These are phyloP conservation scores for Alternaria conjuncta DNA, from an alignment of 2,329 filamentous ascomycete genomes.

Conservation along the genomic window DNA sequence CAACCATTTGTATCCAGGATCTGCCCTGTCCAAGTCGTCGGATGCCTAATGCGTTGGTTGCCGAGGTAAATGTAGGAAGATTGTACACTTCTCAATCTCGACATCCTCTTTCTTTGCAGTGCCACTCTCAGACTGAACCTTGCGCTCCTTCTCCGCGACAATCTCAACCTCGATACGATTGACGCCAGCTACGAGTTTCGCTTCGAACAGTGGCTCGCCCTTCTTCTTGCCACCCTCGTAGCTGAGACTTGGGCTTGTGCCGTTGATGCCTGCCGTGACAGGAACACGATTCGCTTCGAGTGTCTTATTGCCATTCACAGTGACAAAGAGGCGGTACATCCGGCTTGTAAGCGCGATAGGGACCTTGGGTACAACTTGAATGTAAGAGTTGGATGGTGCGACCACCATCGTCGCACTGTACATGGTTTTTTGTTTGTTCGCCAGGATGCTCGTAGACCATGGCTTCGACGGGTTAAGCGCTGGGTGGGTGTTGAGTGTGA, in stretches of 20 bases:
- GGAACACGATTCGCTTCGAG: conserved; percentile 65
- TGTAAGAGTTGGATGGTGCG: conserved; percentile 69
- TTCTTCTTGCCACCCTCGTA: conserved; percentile 50
- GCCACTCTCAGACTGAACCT: conserved; percentile 29
- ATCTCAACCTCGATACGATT: conserved; percentile 82
- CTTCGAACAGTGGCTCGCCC: conserved; percentile 76
- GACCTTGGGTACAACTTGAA: conserved; percentile 74
- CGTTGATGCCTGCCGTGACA: conserved; percentile 45
- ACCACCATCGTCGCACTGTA: conserved; percentile 77
- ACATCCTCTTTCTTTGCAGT: conserved; percentile 53
- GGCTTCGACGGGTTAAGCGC: conserved; percentile 66
- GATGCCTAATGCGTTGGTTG: conserved; percentile 25
- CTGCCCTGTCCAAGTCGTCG: background rate
- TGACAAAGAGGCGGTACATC: conserved; percentile 78
- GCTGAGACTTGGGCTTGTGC: conserved; percentile 24
- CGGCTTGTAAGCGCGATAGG: conserved; percentile 68
- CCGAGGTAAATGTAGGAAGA: conserved; percentile 73
- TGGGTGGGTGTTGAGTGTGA: conserved; percentile 73
- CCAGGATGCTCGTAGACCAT: conserved; percentile 68
- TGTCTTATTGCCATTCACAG: conserved; percentile 68
- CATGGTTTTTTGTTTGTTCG: conserved; percentile 69
- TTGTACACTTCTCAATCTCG: conserved; percentile 79
- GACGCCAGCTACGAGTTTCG: conserved; percentile 71
- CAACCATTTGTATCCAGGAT: background rate
- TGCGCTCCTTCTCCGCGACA: conserved; percentile 70